Evolutionary conservation across 164 flowering plant genomes (phyloP).

Genomic region (Tetracentron sinense): DNA sequence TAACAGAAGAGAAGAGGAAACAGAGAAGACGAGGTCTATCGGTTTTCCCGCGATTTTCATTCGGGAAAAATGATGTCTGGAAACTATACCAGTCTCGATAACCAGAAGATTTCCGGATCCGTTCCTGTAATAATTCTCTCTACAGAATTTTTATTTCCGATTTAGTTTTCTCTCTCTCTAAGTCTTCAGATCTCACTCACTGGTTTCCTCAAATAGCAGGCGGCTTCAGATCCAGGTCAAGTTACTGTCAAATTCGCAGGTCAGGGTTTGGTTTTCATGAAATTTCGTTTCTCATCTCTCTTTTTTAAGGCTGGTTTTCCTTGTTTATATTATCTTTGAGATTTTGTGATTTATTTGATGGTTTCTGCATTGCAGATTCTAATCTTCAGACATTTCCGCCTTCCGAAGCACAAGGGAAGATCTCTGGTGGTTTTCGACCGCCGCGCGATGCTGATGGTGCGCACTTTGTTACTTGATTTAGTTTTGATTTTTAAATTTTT

Average conservation of each 20-base stretch:
- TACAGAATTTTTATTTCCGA: neutral
- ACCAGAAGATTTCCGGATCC: constrained; percentile 83
- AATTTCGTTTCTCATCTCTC: neutral
- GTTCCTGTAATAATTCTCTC: constrained; percentile 56
- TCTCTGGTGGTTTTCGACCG: constrained; percentile 62
- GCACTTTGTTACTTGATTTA: neutral
- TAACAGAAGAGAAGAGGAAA: neutral
- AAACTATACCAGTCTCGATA: constrained; percentile 70
- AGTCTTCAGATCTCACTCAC: constrained; percentile 20
- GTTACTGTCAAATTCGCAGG: constrained; percentile 65
- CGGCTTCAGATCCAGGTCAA: constrained; percentile 66
- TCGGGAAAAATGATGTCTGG: constrained; percentile 75
- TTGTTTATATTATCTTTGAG: neutral
- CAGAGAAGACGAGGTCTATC: neutral
- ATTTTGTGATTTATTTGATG: neutral
- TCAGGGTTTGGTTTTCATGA: neutral
- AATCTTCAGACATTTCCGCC: constrained; percentile 86
- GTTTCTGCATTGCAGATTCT: constrained; percentile 46
- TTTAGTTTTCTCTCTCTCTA: neutral
- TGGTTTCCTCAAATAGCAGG: constrained; percentile 35
- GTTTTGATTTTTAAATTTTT: neutral
- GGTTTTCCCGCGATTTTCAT: constrained; percentile 6
- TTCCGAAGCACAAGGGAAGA: constrained; percentile 69
- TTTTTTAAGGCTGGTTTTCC: neutral
- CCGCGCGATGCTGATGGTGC: constrained; percentile 96